A percentile compares a stretch with the other conserved stretches of the same genome.
These are phyloP conservation scores for Nakaseomyces sp. DNA, from an alignment of 1,139 yeast species.

Conservation along the genomic window DNA sequence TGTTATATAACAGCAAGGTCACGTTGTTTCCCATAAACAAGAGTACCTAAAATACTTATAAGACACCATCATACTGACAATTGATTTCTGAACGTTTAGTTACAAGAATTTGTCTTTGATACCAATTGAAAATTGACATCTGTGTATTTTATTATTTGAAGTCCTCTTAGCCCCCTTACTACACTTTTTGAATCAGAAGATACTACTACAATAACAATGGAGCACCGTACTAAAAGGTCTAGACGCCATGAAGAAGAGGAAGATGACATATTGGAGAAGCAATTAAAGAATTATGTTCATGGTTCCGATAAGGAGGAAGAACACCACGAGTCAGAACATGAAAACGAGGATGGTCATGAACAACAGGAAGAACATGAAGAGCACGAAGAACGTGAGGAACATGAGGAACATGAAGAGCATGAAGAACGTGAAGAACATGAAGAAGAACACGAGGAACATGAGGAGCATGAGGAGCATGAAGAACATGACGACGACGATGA, in stretches of 20 bases:
- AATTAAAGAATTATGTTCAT: constrained; percentile 4
- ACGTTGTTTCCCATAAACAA: background rate
- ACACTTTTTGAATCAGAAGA: too few species aligned
- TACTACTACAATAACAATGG: background rate
- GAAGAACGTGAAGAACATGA: background rate
- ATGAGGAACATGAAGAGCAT: background rate
- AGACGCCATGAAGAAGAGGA: constrained; percentile 5
- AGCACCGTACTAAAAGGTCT: background rate
- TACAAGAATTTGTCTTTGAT: too few species aligned
- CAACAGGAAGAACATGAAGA: background rate
- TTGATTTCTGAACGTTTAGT: background rate
- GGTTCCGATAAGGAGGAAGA: constrained; percentile 6
- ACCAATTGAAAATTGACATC: too few species aligned
- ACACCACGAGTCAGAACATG: background rate
- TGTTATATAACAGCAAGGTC: constrained; percentile 5
- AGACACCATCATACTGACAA: too few species aligned
- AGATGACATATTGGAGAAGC: constrained; percentile 2
- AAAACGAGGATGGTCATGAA: background rate
- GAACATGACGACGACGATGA: background rate
- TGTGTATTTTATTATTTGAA: too few species aligned
- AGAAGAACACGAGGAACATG: background rate
- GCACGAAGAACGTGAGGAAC: background rate
- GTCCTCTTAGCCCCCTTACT: too few species aligned
- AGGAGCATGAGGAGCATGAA: background rate
- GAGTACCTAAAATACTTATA: background rate